These are phyloP conservation scores for Halophytophthora polymorphica DNA, from an alignment of 352 stramenopile species.

Conservation along the genomic window DNA sequence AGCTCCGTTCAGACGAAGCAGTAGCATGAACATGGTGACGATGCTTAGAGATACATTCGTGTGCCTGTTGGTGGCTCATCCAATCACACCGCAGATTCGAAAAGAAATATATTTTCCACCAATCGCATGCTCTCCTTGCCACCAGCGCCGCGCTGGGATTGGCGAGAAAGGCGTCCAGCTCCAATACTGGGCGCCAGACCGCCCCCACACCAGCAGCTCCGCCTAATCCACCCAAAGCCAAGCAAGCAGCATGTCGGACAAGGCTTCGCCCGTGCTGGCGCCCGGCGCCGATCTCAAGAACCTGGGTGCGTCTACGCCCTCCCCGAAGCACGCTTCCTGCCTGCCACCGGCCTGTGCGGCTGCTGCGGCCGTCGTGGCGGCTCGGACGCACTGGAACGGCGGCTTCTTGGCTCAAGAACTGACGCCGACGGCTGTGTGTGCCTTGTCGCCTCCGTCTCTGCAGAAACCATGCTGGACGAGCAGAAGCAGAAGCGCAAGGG, in stretches of 20 bases:
- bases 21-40: too few species aligned
- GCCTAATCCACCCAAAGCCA: conserved; percentile 2
- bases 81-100: too few species aligned
- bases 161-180: too few species aligned
- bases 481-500: conserved; percentile 23
- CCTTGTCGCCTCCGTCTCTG: neutral
- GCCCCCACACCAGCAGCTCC: neutral
- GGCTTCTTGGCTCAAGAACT: too few species aligned
- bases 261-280: conserved; percentile 40
- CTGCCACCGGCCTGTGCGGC: neutral
- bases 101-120: too few species aligned
- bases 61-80: too few species aligned
- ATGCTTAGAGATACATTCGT: too few species aligned
- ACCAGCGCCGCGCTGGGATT: too few species aligned
- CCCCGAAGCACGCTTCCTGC: neutral
- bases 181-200: too few species aligned
- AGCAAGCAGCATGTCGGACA: conserved; percentile 30
- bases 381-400: neutral
- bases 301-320: conserved; percentile 25
- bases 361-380: neutral
- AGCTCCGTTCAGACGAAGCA: too few species aligned
- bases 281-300: conserved; percentile 42
- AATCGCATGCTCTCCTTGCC: too few species aligned
- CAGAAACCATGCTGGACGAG: conserved; percentile 36
- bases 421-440: neutral